Base-by-base conservation (phyloP, 2,329 filamentous ascomycete genomes). In the Colletotrichum euphorbiae region DNA sequence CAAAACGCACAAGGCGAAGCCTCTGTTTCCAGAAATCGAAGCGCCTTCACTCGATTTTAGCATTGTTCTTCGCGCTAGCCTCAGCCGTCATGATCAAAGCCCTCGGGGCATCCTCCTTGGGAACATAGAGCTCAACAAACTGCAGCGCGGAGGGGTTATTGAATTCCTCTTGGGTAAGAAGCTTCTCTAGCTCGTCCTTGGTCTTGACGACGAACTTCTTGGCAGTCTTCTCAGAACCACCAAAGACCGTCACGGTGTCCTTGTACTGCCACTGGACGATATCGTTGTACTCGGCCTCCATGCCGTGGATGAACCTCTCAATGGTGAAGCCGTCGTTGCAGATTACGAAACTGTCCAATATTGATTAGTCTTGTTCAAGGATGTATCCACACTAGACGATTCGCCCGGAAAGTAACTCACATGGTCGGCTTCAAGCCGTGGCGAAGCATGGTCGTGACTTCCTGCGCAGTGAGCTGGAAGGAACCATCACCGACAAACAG, bases 261-360 rank as follows among this genome's bases (percentile, higher is more conserved):
- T 88, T 89, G 82, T 90, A 92, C 57, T 90, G 84, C 94, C 94
- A 97, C 11, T 82, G 78, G 67, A 87, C 84, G 64, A 97, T 90
- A 75, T 97, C 92, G 75, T 97, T 97, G 82, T 97, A 97, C 28
- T 76, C 77, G 36, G 88, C 92, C 8, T 94, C 83, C 89, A 91
- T 91, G 60, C 93, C 93, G 78, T 97, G 93, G 74, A 97, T 97
- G 77, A 89, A 92, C 33, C 94, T 89, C 80, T 97, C 94, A 77
- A 97, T 96, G 9, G 93, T 96, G 80, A 92, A 97, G 11, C 94
- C 94, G 45, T 94, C 89, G 77, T 97, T 97, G 84, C 92, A 93
- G 72, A 97, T 91, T 70, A 96, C 85, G 77, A 97, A 95, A 70
- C 87, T 89, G 62, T 6, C 40, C n/a, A 57, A 3, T 4, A 40